Evolutionary conservation across 805 yeast species (phyloP).

Genomic region (Saccharomycopsis lassenensis): DNA sequence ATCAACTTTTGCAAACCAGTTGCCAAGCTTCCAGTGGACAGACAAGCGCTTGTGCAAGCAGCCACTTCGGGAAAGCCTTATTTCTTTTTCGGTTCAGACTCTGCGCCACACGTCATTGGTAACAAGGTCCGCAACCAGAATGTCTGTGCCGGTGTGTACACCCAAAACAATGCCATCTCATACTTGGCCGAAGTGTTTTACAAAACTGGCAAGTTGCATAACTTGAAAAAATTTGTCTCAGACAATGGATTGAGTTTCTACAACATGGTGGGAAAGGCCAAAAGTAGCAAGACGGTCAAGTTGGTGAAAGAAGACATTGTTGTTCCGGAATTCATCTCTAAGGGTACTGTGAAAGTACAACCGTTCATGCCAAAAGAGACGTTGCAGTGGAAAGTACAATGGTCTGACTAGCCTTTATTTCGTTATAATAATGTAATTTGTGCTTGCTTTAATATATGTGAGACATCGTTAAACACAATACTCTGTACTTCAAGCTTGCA

Average conservation of each 20-base stretch:
- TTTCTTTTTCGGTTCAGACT: constrained; percentile 94
- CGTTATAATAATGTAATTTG: no score
- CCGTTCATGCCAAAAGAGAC: constrained; percentile 82
- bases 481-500: no score
- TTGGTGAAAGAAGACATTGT: constrained; percentile 41
- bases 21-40: constrained; percentile 83
- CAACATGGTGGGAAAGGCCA: constrained; percentile 35
- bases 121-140: constrained; percentile 68
- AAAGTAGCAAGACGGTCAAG: constrained; percentile 36
- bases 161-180: constrained; percentile 73
- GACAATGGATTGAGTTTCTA: constrained; percentile 68
- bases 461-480: no score
- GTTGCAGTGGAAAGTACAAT: constrained; percentile 62
- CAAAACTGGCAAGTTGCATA: constrained; percentile 46
- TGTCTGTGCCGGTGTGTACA: constrained; percentile 97
- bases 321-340: constrained; percentile 52
- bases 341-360: constrained; percentile 44
- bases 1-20: constrained; percentile 96
- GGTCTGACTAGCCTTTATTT: constrained; percentile 32
- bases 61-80: constrained; percentile 87
- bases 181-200: constrained; percentile 86
- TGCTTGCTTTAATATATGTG: no score
- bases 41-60: constrained; percentile 69
- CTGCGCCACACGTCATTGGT: constrained; percentile 90
- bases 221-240: constrained; percentile 63